Evolutionary conservation across 108 stramenopile species (phyloP).

Genomic region (Cyclotella choctawhatcheeana): DNA sequence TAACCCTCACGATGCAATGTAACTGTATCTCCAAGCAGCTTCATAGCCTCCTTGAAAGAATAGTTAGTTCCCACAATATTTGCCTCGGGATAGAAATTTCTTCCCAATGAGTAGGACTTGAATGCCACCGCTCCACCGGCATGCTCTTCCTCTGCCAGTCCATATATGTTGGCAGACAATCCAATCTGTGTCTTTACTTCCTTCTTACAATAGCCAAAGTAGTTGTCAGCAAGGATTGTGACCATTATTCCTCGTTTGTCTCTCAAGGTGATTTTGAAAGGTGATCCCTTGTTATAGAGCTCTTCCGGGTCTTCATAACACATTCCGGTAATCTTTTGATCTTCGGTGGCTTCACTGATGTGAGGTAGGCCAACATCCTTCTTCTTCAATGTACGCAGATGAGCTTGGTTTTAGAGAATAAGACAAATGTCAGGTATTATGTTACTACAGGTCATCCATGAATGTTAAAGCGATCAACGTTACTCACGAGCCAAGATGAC

Average conservation of each 20-base stretch:
- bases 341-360: slow-evolving; percentile 54
- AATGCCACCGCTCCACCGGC: slow-evolving; percentile 67
- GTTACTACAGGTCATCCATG: neutral
- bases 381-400: slow-evolving; percentile 57
- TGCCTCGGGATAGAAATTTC: slow-evolving; percentile 53
- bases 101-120: slow-evolving; percentile 57
- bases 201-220: slow-evolving; percentile 69
- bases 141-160: slow-evolving; percentile 65
- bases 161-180: slow-evolving; percentile 57
- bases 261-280: slow-evolving; percentile 64
- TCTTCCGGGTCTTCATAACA: slow-evolving; percentile 56
- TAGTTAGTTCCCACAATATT: slow-evolving; percentile 40
- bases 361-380: slow-evolving; percentile 59
- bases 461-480: neutral
- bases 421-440: neutral
- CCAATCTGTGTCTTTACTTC: slow-evolving; percentile 70
- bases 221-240: slow-evolving; percentile 68
- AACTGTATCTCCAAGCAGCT: slow-evolving; percentile 55
- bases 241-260: slow-evolving; percentile 72
- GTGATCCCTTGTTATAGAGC: slow-evolving; percentile 59
- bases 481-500: slow-evolving; percentile 53
- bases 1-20: slow-evolving; percentile 57
- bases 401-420: slow-evolving; percentile 29
- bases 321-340: slow-evolving; percentile 63
- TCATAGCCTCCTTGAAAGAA: slow-evolving; percentile 49